Conservation (phyloP, 176 grass and related monocot genomes). For the Leersia perrieri region DNA sequence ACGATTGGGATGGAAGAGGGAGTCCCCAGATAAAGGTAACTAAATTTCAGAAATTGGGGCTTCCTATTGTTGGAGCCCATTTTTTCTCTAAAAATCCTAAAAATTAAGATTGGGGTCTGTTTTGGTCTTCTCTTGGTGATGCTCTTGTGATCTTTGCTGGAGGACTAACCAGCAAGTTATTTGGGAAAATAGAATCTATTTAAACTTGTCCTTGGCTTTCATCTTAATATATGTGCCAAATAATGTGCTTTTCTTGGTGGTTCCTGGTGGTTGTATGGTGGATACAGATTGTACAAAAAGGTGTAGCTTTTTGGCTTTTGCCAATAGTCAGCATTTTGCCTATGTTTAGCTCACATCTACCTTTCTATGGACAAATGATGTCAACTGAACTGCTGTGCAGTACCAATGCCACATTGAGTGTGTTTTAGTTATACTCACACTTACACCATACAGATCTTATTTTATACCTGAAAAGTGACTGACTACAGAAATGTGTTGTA, state of each 20-base stretch:
- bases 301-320: background rate
- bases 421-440: background rate
- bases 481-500: background rate
- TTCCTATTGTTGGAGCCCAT: too few species aligned
- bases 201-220: background rate
- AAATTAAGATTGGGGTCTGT: too few species aligned
- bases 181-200: background rate
- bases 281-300: background rate
- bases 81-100: too few species aligned
- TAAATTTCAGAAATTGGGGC: too few species aligned
- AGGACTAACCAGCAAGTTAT: background rate
- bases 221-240: background rate
- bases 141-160: constrained; percentile 2
- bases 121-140: too few species aligned
- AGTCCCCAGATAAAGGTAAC: too few species aligned
- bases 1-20: too few species aligned
- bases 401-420: background rate
- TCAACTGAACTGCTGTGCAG: background rate
- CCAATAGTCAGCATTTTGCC: background rate
- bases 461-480: background rate
- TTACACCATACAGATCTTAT: background rate
- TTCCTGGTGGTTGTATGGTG: background rate
- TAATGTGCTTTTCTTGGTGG: background rate
- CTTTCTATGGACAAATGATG: background rate
- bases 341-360: background rate